Base-by-base conservation (phyloP, 495 filamentous ascomycete genomes). In the Hypoxylon subgilvum region DNA sequence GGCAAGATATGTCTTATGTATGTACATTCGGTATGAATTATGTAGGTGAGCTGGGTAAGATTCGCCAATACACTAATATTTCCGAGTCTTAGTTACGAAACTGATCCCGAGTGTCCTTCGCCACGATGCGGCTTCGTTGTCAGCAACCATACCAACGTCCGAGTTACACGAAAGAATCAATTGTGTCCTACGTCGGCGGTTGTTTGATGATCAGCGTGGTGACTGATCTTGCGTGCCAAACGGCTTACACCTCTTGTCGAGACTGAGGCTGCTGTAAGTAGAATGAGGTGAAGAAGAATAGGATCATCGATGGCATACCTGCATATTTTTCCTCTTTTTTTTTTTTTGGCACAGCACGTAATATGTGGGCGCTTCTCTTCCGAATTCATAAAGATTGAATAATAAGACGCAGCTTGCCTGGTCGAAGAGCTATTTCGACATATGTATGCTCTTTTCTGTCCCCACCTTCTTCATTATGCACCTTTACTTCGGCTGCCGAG, bases 401-500 rank as follows among this genome's bases (percentile, higher is more conserved):
- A 53, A 53, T 53, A 57, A 57, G 49, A 58, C 19, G 41, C 32
- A 40, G 42, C 49, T 63, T 48, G 53, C 36, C n/a, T 58, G 43
- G 43, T 57, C 39, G 30, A 57, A 14, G n/a, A 40, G n/a, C n/a
- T n/a, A n/a, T n/a, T 54, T 64, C 60, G 53, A 53, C 43, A 54
- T 59, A 25, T 55, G 31, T 35, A 54, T 55, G 41, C 43, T 40
- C 52, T 17, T 45, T n/a, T 30, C 43, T 49, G 13, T 28, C 35
- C 44, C 52, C 38, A 40, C 39, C 16, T 23, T 21, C 38, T 22
- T 31, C 19, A n/a, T 18, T 14, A 17, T 17, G 2, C n/a, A 17
- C 39, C 43, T 57, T 44, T 27, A 52, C 53, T 63, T 63, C 53
- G 53, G 60, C 58, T 63, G 60, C 60, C 60, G 53, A 63, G 60